Evolutionary conservation across 768 basidiomycete species (phyloP), one percentile per base, ranked within the genome.

Genomic region (Boletus sensibilis): DNA sequence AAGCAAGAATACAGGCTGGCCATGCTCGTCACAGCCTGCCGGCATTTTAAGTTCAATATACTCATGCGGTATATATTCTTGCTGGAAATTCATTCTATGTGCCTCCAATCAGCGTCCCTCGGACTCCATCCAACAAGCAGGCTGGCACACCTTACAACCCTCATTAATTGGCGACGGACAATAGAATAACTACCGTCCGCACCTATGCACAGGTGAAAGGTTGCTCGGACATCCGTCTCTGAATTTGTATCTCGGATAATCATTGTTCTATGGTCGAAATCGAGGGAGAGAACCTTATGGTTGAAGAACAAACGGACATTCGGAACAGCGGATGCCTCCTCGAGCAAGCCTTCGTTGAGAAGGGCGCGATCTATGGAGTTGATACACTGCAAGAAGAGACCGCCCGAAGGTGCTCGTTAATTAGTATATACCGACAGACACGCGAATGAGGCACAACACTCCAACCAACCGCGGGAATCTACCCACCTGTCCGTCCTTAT

Each of bases 41-140:
- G 94, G 93, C 84, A 99, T 93, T 78, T 88, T 92, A 57, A 98
- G 82, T 78, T 99, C 96, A 67, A 98, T 80, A 75, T 98, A 99
- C 71, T 95, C 94, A 68, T 98, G 92, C 54, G 85, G 87, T 69
- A 98, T 93, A 75, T 96, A 98, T 72, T 89, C 87, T 74, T 98
- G 96, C 68, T 88, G 85, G 76, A 88, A 97, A 78, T 96, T 83
- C 88, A 97, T 94, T 73, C 96, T 97, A 70, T 60, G 64, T 61
- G 64, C 59, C 50, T 60, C 47, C 25, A 52, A 59, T 68, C 49
- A 70, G 52, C 35, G 27, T 52, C 57, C 37, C 27, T 51, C 43
- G 52, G 45, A 56, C 53, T 9, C 34, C 23, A 53, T 50, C 33
- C 45, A 49, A 50, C 51, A 58, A 39, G 48, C 51, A 52, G 46